Evolutionary conservation across 768 basidiomycete species (phyloP), one percentile per base, ranked within the genome.

Genomic region (Boletus fagicola): DNA sequence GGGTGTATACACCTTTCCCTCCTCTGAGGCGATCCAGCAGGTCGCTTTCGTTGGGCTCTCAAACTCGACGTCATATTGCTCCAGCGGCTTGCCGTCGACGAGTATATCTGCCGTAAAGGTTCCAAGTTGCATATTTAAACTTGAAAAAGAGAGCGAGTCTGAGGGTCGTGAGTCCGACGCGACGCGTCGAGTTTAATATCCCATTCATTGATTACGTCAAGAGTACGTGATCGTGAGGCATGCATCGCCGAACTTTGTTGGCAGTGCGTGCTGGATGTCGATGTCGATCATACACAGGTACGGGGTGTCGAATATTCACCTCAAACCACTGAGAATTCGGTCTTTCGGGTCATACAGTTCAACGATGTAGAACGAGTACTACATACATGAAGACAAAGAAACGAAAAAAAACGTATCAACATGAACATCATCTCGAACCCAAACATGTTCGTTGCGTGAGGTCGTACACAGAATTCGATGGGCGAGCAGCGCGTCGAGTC

Each of bases 11-110:
- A 53, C 67, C 48, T 67, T 69, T 53, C 62, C 65, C 9, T 60
- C 60, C 50, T 68, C 58, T 0, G 67, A 68, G 15, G 64, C 51
- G 20, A 68, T 54, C 62, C 64, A 68, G 39, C 67, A 68, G 16
- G 60, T 62, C 12, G 39, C 54, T n/a, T 46, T 38, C 4, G 67
- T 63, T 24, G 57, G 50, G 30, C 18, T 49, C 38, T 56, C 54
- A 3, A 31, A 20, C 1, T 30, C 44, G 16, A 60, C 39, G 13
- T 61, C 62, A 36, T 64, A 62, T 49, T 68, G 58, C 26, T 57
- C 44, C 7, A 62, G 33, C 10, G 53, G 52, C 22, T 58, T 53
- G 0, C 31, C 62, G 5, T 64, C 59, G n/a, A 68, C 40, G 13
- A 62, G n/a, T 2, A 67, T 31, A 3, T 49, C 28, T 6, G 60